Percentiles rank a stretch among this genome's conserved stretches.
Evolutionary conservation across 2,329 filamentous ascomycete species (phyloP).

Genomic region (Penicillium sclerotiorum): DNA sequence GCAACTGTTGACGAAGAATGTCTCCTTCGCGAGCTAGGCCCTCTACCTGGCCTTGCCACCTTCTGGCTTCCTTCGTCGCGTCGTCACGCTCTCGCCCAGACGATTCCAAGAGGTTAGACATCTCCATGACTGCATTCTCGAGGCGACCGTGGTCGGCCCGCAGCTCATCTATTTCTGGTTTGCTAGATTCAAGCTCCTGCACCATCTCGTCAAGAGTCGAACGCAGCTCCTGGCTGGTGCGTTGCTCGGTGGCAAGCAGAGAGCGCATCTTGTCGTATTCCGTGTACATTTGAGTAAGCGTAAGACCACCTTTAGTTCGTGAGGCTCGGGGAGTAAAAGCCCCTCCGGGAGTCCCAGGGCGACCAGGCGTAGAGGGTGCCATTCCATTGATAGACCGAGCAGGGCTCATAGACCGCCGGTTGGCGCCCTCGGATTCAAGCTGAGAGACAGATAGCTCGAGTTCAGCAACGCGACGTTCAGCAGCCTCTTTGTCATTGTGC

Average conservation of each 20-base stretch:
- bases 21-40: constrained; percentile 67
- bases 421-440: constrained; percentile 57
- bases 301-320: constrained; percentile 57
- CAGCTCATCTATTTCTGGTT: constrained; percentile 85
- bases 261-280: constrained; percentile 66
- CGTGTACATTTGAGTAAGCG: constrained; percentile 64
- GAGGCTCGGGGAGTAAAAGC: constrained; percentile 58
- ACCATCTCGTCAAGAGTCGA: constrained; percentile 84
- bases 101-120: constrained; percentile 80
- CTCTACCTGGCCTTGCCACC: constrained; percentile 72
- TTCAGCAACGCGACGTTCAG: constrained; percentile 65
- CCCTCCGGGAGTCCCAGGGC: constrained; percentile 52
- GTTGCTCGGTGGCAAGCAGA: constrained; percentile 72
- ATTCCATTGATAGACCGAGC: constrained; percentile 55
- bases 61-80: constrained; percentile 76
- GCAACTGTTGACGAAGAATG: constrained; percentile 81
- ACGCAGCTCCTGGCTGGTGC: constrained; percentile 72
- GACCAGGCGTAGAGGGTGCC: constrained; percentile 51
- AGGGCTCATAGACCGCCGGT: constrained; percentile 56
- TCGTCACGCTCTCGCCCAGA: constrained; percentile 78
- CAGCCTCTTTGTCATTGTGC: constrained; percentile 62
- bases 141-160: constrained; percentile 79
- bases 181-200: constrained; percentile 78
- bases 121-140: constrained; percentile 77
- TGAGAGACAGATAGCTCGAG: constrained; percentile 65